Percentiles rank a stretch among this genome's conserved stretches.
Conservation (phyloP, 1,284 basidiomycete species). For the Apiotrichum domesticum region DNA sequence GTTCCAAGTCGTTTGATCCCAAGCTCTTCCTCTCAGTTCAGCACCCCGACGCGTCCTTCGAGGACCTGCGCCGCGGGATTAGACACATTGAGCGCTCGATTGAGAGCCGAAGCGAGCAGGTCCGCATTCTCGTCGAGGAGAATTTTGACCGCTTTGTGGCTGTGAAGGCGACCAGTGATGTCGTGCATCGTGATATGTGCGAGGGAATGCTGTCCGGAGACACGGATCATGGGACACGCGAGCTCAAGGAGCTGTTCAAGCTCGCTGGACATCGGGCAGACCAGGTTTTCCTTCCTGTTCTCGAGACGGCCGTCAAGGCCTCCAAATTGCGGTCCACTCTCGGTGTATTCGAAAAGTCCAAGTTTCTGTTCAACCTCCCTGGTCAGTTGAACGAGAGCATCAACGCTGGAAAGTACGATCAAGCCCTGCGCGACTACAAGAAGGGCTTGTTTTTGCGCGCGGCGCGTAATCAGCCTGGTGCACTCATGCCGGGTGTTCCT, state of each 20-base stretch:
- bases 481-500: conserved; percentile 56
- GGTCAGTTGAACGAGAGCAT: conserved; percentile 85
- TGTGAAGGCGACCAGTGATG: conserved; percentile 93
- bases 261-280: conserved; percentile 80
- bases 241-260: conserved; percentile 75
- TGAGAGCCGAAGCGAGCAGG: conserved; percentile 83
- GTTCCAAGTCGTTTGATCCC: conserved; percentile 92
- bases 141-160: conserved; percentile 98
- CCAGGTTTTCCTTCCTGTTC: conserved; percentile 90
- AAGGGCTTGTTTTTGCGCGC: conserved; percentile 90
- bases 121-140: conserved; percentile 90
- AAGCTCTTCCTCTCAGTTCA: conserved; percentile 86
- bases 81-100: conserved; percentile 65
- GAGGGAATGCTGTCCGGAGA: conserved; percentile 71
- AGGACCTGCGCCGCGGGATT: conserved; percentile 76
- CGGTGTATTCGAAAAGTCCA: conserved; percentile 91
- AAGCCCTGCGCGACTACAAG: conserved; percentile 91
- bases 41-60: conserved; percentile 93
- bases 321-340: conserved; percentile 87
- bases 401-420: conserved; percentile 72
- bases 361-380: conserved; percentile 98
- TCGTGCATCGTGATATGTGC: conserved; percentile 86
- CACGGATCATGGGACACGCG: conserved; percentile 76
- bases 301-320: conserved; percentile 93
- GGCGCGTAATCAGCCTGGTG: conserved; percentile 63